Evolutionary conservation across 2,329 filamentous ascomycete species (phyloP).

Genomic region (Diaporthe ilicicola): DNA sequence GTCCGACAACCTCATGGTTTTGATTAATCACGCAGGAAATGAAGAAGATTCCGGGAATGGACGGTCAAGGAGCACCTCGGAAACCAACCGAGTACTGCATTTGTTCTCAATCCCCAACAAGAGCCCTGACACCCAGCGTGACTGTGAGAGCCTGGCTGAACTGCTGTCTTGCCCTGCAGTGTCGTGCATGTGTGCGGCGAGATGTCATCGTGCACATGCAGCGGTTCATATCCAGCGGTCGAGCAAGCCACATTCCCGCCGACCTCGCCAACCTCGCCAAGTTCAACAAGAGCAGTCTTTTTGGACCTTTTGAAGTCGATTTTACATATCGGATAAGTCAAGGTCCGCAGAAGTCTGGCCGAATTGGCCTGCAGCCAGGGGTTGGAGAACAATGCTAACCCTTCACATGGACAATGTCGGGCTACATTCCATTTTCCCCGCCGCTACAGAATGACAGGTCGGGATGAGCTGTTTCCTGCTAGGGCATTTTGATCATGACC

Average conservation of each 20-base stretch:
- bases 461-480: too few species aligned
- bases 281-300: background rate
- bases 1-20: background rate
- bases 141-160: too few species aligned
- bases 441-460: conserved; percentile 23
- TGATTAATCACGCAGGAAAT: background rate
- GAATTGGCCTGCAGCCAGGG: background rate
- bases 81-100: background rate
- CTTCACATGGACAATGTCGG: conserved; percentile 24
- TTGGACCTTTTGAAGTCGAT: background rate
- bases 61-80: too few species aligned
- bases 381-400: conserved; percentile 29
- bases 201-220: too few species aligned
- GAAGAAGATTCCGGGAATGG: too few species aligned
- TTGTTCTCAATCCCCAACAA: background rate
- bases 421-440: conserved; percentile 4
- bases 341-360: background rate
- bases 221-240: too few species aligned
- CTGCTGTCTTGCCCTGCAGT: too few species aligned
- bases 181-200: too few species aligned
- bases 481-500: background rate
- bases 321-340: too few species aligned
- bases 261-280: background rate
- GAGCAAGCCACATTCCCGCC: background rate
- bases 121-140: background rate